Conservation (phyloP, 495 filamentous ascomycete species). For the Aspergillus leporis region DNA sequence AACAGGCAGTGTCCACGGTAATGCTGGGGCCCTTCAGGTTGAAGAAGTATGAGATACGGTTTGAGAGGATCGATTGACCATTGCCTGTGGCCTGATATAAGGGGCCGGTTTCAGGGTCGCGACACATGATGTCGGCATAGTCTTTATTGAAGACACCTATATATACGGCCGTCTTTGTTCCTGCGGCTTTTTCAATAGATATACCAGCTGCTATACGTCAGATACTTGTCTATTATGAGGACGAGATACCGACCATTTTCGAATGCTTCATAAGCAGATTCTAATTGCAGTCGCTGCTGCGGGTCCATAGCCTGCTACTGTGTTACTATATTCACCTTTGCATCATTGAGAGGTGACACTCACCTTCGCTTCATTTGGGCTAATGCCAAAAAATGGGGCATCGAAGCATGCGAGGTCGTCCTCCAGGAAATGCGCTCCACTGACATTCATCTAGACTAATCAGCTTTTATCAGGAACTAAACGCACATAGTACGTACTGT, state of each 20-base stretch:
- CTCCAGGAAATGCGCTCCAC: conserved; percentile 46
- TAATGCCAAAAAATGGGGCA: conserved; percentile 58
- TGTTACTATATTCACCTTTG: too few species aligned
- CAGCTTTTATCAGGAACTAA: too few species aligned
- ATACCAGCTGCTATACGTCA: conserved; percentile 24
- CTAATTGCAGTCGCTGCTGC: conserved; percentile 53
- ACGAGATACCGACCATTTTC: conserved; percentile 37
- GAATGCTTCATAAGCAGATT: conserved; percentile 58
- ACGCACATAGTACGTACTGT: too few species aligned
- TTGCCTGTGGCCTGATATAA: conserved; percentile 35
- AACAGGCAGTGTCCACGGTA: conserved; percentile 53
- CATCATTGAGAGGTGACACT: neutral
- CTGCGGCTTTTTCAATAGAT: conserved; percentile 30
- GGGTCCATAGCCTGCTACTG: conserved; percentile 41
- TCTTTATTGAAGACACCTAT: conserved; percentile 36
- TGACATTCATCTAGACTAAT: conserved; percentile 27
- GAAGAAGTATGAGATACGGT: conserved; percentile 44
- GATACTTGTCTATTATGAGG: neutral
- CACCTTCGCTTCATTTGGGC: conserved; percentile 50
- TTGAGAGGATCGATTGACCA: conserved; percentile 37
- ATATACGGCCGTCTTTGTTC: conserved; percentile 48
- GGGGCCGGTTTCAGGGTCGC: conserved; percentile 29
- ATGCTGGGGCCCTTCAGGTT: conserved; percentile 40
- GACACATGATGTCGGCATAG: conserved; percentile 28
- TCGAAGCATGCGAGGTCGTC: conserved; percentile 57